Percentiles rank a stretch among this genome's conserved stretches.
Conservation (phyloP, 495 filamentous ascomycete species). For the Tuber magnatum region DNA sequence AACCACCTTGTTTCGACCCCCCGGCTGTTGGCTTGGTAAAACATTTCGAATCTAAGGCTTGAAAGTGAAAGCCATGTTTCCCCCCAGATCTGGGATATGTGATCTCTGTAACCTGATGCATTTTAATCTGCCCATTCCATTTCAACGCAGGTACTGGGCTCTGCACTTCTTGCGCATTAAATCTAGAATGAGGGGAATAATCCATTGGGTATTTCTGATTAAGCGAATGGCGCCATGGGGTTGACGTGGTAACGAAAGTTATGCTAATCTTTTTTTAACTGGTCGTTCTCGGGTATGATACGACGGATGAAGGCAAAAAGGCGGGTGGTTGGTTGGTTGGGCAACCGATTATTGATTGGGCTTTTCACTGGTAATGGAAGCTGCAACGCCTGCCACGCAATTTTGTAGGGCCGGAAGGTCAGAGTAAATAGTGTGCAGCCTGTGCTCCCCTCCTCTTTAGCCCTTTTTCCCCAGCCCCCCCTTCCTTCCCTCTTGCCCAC, state of each 20-base stretch:
- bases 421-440: slow-evolving; percentile 24
- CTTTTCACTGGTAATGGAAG: background rate
- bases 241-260: background rate
- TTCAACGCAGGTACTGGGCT: background rate
- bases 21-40: background rate
- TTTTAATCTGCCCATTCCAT: background rate
- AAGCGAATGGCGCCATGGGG: background rate
- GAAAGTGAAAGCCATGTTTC: background rate
- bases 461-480: slow-evolving; percentile 8
- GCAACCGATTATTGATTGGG: slow-evolving; percentile 13
- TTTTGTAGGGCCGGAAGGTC: slow-evolving; percentile 15
- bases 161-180: background rate
- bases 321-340: slow-evolving; percentile 30
- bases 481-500: slow-evolving; percentile 1
- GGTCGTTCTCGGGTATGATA: background rate
- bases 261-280: background rate
- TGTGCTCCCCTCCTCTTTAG: background rate
- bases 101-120: slow-evolving; percentile 1
- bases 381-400: slow-evolving; percentile 31
- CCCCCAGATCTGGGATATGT: background rate
- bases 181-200: background rate
- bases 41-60: background rate
- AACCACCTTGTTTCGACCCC: background rate
- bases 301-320: slow-evolving; percentile 8
- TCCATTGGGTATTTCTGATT: background rate